Base-by-base conservation (phyloP, 176 grass and related monocot species). In the Hordeum marinum region DNA sequence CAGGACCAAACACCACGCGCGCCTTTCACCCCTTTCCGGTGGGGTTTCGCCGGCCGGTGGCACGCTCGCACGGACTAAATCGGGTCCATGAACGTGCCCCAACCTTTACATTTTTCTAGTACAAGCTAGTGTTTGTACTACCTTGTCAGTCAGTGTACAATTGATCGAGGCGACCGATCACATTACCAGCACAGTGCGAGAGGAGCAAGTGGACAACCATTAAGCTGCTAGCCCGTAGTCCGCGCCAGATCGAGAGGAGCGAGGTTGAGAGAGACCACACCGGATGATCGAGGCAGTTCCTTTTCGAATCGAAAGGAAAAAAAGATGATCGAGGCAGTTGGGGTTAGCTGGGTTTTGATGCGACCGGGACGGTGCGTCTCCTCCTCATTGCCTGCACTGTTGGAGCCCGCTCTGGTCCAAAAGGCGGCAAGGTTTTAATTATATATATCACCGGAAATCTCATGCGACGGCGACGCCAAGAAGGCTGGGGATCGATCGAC, bases 401-500 rank as follows among this genome's bases (percentile, higher is more conserved):
- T 29, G 41, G 43, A 72, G 63, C 75, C 72, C 68, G 68, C 76
- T 55, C 63, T 75, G 11, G 68, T 85, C 76, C 76, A 68, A 84
- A 89, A 85, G 63, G 69, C 60, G 45, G 70, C 62, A 85, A 15
- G 57, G 77, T 85, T 70, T 24, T 54, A 72, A 25, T 72, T 13
- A 1, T 7, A 72, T 45, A 72, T 68, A 46, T 52, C 77, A 70
- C 52, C 63, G 14, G 7, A 77, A 81, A 90, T 90, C 79, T 86
- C 21, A 6, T 3, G 54, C 78, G 78, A 90, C n/a, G 78, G 63
- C 83, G 83, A 90, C 72, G 32, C 66, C 77, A 72, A 14, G 18
- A 32, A 69, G 63, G 72, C 39, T 14, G 70, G 37, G 68, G 67
- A 69, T 67, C 64, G 63, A 63, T 34, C 48, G 15, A 67, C 18